Evolutionary conservation across 176 grass and related monocot species (phyloP).

Genomic region (Tuctoria greenei): DNA sequence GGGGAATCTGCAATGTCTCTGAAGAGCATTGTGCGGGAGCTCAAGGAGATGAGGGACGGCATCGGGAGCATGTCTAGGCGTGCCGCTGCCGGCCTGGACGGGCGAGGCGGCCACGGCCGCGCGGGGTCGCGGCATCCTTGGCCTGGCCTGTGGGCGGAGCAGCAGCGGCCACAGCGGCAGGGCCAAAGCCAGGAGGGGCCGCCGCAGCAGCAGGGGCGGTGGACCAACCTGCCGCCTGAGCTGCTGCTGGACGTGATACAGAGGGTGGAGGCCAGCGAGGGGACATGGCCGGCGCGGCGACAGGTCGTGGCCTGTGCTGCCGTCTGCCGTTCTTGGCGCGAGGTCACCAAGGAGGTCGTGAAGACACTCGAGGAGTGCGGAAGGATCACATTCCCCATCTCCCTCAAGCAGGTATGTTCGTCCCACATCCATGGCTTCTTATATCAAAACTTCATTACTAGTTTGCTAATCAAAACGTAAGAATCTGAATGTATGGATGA

Average conservation of each 20-base stretch:
- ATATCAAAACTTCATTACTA: background rate
- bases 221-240: slow-evolving; percentile 92
- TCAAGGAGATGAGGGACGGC: slow-evolving; percentile 92
- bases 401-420: slow-evolving; percentile 80
- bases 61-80: slow-evolving; percentile 82
- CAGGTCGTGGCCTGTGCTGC: slow-evolving; percentile 79
- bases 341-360: slow-evolving; percentile 87
- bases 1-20: slow-evolving; percentile 63
- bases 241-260: slow-evolving; percentile 93
- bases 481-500: slow-evolving; percentile 25
- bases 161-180: slow-evolving; percentile 33
- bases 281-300: slow-evolving; percentile 75
- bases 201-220: slow-evolving; percentile 66
- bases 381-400: slow-evolving; percentile 94
- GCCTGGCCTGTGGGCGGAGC: slow-evolving; percentile 58
- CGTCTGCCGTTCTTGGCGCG: slow-evolving; percentile 89
- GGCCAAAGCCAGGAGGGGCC: slow-evolving; percentile 46
- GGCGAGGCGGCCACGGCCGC: slow-evolving; percentile 43
- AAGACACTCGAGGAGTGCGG: slow-evolving; percentile 82
- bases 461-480: background rate
- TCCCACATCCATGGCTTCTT: slow-evolving; percentile 1
- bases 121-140: slow-evolving; percentile 54
- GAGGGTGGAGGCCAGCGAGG: slow-evolving; percentile 85
- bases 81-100: slow-evolving; percentile 37
- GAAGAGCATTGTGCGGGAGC: slow-evolving; percentile 77